Percentiles rank a stretch among this genome's conserved stretches.
These are phyloP conservation scores for Acidomyces sp. DNA, from an alignment of 495 filamentous ascomycete species.

Conservation along the genomic window DNA sequence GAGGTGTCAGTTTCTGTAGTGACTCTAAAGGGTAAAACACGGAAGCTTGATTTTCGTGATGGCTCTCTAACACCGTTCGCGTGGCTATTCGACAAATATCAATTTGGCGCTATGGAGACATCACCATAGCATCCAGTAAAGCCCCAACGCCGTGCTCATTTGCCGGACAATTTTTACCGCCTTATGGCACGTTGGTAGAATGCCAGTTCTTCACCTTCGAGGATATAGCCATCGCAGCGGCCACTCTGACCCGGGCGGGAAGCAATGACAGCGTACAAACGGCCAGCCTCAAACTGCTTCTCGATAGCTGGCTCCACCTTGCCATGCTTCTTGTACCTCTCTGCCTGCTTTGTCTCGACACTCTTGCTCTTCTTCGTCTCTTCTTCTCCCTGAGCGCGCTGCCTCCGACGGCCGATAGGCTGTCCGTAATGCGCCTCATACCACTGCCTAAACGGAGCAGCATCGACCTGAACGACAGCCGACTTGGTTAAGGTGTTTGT, in stretches of 20 bases:
- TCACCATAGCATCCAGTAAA: background rate
- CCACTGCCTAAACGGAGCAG: conserved; percentile 98
- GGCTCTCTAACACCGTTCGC: too few species aligned
- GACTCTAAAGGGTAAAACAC: too few species aligned
- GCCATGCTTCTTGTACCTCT: conserved; percentile 58
- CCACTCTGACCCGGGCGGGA: conserved; percentile 93
- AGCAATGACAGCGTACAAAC: conserved; percentile 82
- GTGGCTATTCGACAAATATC: too few species aligned
- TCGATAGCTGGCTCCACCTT: conserved; percentile 90
- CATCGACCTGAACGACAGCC: conserved; percentile 96
- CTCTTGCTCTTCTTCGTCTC: conserved; percentile 79
- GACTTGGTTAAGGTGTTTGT: conserved; percentile 99
- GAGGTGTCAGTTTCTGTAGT: too few species aligned
- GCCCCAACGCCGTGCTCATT: conserved; percentile 3
- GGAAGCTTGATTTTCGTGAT: too few species aligned
- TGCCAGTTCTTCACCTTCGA: conserved; percentile 97
- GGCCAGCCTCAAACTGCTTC: conserved; percentile 97
- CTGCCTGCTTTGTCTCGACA: conserved; percentile 91
- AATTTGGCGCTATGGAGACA: too few species aligned
- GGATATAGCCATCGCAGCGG: conserved; percentile 89
- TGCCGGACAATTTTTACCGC: conserved; percentile 66
- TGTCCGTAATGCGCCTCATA: conserved; percentile 99
- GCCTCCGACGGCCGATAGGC: conserved; percentile 73
- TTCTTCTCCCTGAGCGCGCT: conserved; percentile 53
- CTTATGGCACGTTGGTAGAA: conserved; percentile 98